Conservation (phyloP, 441 rosid genomes). For the Capsella rubella region DNA sequence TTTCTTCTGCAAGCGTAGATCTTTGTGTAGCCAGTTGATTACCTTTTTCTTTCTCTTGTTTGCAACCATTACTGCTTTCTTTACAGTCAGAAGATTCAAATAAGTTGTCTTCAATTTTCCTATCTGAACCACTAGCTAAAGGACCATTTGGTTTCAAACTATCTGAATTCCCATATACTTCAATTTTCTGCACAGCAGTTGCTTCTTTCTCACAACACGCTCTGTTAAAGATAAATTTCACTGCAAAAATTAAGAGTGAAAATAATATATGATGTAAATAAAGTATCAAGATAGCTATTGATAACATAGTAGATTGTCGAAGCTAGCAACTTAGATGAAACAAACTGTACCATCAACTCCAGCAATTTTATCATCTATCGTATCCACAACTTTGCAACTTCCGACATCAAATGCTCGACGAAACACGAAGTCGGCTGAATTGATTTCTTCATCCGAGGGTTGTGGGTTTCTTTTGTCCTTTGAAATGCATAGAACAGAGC, state of each 20-base stretch:
- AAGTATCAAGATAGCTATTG: constrained; percentile 36
- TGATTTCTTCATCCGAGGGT: constrained; percentile 62
- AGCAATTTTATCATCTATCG: constrained; percentile 67
- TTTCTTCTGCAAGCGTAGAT: constrained; percentile 39
- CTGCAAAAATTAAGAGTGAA: constrained; percentile 58
- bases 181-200: constrained; percentile 46
- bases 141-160: constrained; percentile 40
- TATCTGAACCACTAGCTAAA: constrained; percentile 31
- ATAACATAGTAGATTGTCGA: constrained; percentile 21
- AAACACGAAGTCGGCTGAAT: constrained; percentile 66
- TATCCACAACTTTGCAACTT: constrained; percentile 46
- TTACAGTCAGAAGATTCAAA: constrained; percentile 28
- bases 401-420: constrained; percentile 81
- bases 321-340: constrained; percentile 36
- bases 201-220: constrained; percentile 46
- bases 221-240: constrained; percentile 64
- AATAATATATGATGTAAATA: constrained; percentile 31
- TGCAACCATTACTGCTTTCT: constrained; percentile 25
- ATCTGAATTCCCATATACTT: constrained; percentile 19
- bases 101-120: constrained; percentile 34
- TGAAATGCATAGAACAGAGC: constrained; percentile 77
- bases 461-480: constrained; percentile 72
- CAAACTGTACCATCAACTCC: constrained; percentile 61
- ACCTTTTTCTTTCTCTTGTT: constrained; percentile 36
- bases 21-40: constrained; percentile 25